A percentile compares a stretch with the other conserved stretches of the same genome.
Conservation (phyloP, 192 early-diverging fungal species). For the Allomyces macrogynus region DNA sequence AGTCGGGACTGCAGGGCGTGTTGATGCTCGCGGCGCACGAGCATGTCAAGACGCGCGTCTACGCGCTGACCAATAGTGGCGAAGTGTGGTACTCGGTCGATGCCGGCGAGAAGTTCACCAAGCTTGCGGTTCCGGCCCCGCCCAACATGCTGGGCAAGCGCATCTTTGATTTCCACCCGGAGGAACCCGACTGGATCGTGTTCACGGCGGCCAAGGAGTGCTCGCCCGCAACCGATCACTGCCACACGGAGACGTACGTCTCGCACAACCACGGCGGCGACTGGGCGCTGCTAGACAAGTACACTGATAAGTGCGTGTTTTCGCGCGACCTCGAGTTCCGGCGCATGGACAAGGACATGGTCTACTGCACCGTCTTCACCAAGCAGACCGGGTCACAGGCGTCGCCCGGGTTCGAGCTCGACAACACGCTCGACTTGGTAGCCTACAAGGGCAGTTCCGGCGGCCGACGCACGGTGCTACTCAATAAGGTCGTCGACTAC, state of each 20-base stretch:
- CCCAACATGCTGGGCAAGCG: constrained; percentile 49
- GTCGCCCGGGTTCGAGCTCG: constrained; percentile 29
- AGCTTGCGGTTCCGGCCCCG: constrained; percentile 24
- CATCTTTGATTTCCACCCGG: constrained; percentile 74
- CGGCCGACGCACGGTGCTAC: constrained; percentile 20
- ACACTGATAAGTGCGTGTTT: constrained; percentile 72
- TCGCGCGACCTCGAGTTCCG: constrained; percentile 29
- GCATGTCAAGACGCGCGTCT: constrained; percentile 40
- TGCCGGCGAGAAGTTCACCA: constrained; percentile 28
- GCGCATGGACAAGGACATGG: constrained; percentile 38
- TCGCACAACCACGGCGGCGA: constrained; percentile 46
- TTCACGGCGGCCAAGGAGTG: constrained; percentile 41
- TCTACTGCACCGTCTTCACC: constrained; percentile 52
- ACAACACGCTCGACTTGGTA: constrained; percentile 51
- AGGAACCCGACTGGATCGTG: constrained; percentile 67
- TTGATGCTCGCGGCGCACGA: constrained; percentile 46
- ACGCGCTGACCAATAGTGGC: constrained; percentile 30
- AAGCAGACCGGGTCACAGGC: constrained; percentile 35
- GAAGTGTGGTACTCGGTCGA: constrained; percentile 29
- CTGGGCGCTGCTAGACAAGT: constrained; percentile 60
- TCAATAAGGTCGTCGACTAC: constrained; percentile 55
- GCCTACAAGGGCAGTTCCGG: constrained; percentile 33
- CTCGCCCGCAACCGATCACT: constrained; percentile 14
- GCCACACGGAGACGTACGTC: constrained; percentile 49
- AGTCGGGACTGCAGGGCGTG: constrained; percentile 21